Conservation (phyloP, 129 eudicot species). For the Glebionis coronaria region DNA sequence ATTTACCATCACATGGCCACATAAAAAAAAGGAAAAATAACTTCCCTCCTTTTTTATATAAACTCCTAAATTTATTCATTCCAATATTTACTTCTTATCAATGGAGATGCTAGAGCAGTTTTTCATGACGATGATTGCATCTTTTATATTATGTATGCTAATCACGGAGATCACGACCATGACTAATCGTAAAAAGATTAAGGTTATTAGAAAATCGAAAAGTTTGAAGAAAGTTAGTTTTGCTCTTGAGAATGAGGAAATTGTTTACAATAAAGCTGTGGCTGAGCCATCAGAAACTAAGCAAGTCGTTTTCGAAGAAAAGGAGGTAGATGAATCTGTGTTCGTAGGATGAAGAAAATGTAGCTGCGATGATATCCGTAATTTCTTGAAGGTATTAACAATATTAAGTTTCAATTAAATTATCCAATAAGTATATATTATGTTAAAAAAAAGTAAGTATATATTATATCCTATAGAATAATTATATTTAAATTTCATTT, state of each 20-base stretch:
- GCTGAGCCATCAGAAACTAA: no score
- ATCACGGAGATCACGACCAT: slow-evolving; percentile 37
- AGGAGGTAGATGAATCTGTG: slow-evolving; percentile 5
- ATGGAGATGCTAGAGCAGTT: slow-evolving; percentile 44
- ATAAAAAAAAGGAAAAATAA: slow-evolving; percentile 11
- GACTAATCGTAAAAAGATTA: slow-evolving; percentile 10
- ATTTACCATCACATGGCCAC: not conserved
- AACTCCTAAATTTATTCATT: not conserved
- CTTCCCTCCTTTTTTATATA: not conserved
- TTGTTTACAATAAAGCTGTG: no score
- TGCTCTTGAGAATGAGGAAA: no score
- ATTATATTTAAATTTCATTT: no score
- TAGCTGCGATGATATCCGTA: no score
- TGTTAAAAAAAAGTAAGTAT: no score
- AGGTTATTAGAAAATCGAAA: slow-evolving; percentile 2
- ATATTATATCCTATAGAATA: no score
- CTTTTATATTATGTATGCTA: slow-evolving; percentile 34
- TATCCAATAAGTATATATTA: no score
- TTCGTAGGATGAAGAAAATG: no score
- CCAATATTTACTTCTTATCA: slow-evolving; percentile 13
- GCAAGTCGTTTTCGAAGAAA: not conserved
- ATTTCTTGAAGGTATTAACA: no score
- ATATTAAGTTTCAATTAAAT: no score
- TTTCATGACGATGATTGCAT: slow-evolving; percentile 36
- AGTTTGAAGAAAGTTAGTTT: no score